Conservation (phyloP, 108 stramenopile species). For the Cyclotella kingstonii region DNA sequence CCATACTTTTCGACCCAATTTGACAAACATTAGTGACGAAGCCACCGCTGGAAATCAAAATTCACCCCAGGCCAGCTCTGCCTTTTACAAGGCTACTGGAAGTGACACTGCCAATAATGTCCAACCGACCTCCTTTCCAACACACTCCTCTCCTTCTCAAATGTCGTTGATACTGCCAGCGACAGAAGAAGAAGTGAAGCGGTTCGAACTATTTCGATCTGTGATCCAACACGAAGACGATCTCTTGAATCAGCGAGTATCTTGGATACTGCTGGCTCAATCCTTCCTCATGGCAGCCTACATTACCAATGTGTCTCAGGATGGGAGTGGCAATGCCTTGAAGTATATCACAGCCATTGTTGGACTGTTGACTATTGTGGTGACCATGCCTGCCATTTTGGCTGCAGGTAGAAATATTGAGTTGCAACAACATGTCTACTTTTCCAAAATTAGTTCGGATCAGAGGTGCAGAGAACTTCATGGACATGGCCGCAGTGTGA, state of each 20-base stretch:
- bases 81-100: too few relatives aligned
- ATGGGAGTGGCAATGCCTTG: conserved; percentile 12
- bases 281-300: conserved; percentile 53
- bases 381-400: conserved; percentile 43
- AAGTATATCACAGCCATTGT: conserved; percentile 43
- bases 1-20: too few relatives aligned
- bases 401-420: conserved; percentile 48
- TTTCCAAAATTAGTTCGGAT: conserved; percentile 27
- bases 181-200: conserved; percentile 27
- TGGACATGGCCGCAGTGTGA: conserved; percentile 23
- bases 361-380: conserved; percentile 38
- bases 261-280: conserved; percentile 52
- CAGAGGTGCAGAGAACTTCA: conserved; percentile 28
- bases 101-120: too few relatives aligned
- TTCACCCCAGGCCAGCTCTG: too few relatives aligned
- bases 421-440: conserved; percentile 49
- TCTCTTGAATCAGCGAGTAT: conserved; percentile 50
- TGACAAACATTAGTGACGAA: too few relatives aligned
- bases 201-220: conserved; percentile 48
- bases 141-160: too few relatives aligned
- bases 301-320: conserved; percentile 22
- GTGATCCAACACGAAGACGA: conserved; percentile 56
- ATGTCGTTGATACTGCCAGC: not conserved
- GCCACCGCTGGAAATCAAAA: too few relatives aligned
- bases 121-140: too few relatives aligned